A percentile compares a stretch with the other conserved stretches of the same genome.
phyloP scores from a whole-genome alignment of 2,329 filamentous ascomycete species.

The Phoma herbarum region DNA sequence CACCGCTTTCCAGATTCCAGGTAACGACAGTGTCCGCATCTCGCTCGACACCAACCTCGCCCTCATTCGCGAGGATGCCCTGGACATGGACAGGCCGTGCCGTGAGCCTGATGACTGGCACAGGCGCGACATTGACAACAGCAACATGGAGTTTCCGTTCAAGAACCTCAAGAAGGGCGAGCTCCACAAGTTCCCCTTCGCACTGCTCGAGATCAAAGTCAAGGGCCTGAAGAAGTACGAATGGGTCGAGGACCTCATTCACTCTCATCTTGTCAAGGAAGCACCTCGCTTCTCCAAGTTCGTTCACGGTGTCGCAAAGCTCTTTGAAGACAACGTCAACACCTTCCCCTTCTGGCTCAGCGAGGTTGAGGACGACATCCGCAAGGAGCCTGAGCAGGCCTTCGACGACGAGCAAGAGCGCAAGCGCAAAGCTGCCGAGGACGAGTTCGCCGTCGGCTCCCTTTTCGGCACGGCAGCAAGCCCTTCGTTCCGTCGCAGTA shows the following conservation, averaged over 20 bases:
- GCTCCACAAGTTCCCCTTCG: constrained; percentile 88
- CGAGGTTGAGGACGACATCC: constrained; percentile 91
- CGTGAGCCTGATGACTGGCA: constrained; percentile 92
- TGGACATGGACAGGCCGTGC: constrained; percentile 86
- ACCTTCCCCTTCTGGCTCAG: constrained; percentile 95
- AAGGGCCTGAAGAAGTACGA: constrained; percentile 73
- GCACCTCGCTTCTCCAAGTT: constrained; percentile 96
- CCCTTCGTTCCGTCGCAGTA: constrained; percentile 60
- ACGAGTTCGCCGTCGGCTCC: constrained; percentile 88
- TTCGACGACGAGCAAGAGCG: constrained; percentile 92
- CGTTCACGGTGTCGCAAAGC: constrained; percentile 86
- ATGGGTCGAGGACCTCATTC: constrained; percentile 93
- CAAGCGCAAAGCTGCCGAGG: constrained; percentile 80
- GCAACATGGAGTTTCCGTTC: constrained; percentile 86
- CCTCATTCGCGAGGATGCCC: constrained; percentile 77
- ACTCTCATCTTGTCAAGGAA: constrained; percentile 89
- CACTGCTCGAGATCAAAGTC: constrained; percentile 91
- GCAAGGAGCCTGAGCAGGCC: constrained; percentile 87
- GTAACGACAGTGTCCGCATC: constrained; percentile 88
- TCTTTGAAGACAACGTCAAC: constrained; percentile 96
- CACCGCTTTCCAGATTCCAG: constrained; percentile 95
- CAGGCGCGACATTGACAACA: constrained; percentile 84
- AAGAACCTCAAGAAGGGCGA: constrained; percentile 87
- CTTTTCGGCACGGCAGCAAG: constrained; percentile 68
- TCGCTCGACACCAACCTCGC: constrained; percentile 92